Evolutionary conservation across 1,139 yeast species (phyloP).

Genomic region (Diutina ranongensis): DNA sequence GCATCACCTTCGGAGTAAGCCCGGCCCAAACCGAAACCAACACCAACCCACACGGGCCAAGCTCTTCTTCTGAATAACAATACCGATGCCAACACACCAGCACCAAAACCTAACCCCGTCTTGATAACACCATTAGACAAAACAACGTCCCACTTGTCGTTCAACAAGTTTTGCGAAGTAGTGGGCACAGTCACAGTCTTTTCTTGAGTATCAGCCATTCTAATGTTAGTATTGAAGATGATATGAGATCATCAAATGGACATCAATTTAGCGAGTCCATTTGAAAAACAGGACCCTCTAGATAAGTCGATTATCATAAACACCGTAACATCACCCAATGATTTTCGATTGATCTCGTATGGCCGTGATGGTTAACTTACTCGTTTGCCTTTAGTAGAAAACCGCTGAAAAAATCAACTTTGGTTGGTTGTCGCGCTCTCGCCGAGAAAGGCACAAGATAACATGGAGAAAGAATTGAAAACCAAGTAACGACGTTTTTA

Average conservation of each 20-base stretch:
- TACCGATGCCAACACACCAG: slow-evolving; percentile 91
- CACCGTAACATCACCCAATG: too few species aligned
- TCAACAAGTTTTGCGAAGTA: slow-evolving; percentile 59
- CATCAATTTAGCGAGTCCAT: too few species aligned
- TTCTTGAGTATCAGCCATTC: slow-evolving; percentile 4
- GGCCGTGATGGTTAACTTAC: slow-evolving; percentile 1
- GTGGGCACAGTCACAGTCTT: slow-evolving; percentile 11
- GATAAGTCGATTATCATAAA: not conserved
- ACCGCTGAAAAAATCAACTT: not conserved
- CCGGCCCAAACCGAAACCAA: slow-evolving; percentile 95
- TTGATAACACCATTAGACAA: slow-evolving; percentile 89
- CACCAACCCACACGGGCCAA: slow-evolving; percentile 94
- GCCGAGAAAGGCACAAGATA: not conserved
- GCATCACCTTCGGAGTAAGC: slow-evolving; percentile 98
- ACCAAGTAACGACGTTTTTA: too few species aligned
- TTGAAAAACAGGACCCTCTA: not conserved
- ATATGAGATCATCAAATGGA: too few species aligned
- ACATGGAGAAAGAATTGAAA: too few species aligned
- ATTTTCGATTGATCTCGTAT: too few species aligned
- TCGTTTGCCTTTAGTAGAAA: not conserved
- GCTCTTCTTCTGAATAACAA: slow-evolving; percentile 85
- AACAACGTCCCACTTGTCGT: slow-evolving; percentile 95
- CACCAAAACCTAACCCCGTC: slow-evolving; percentile 96
- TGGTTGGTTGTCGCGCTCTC: slow-evolving; percentile 3
- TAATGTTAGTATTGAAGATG: not conserved